These are phyloP conservation scores for Gleditsia sinensis DNA, from an alignment of 306 rosid genomes.

Conservation along the genomic window DNA sequence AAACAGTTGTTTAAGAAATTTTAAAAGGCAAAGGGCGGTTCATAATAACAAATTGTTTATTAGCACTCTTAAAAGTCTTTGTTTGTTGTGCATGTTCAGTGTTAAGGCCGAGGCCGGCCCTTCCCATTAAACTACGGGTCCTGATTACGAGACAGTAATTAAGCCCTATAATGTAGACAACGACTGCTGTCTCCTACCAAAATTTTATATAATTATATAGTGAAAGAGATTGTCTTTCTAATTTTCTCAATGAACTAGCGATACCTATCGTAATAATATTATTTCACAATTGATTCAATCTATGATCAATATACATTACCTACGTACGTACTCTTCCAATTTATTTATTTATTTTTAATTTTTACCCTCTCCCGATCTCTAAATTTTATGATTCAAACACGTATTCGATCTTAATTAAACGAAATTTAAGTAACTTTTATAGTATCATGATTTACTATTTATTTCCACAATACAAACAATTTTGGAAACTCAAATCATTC, in stretches of 20 bases:
- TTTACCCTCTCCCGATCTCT: too few relatives aligned
- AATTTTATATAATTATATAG: not conserved
- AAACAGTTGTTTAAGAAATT: not conserved
- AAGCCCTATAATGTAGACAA: conserved; percentile 20
- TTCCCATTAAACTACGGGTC: conserved; percentile 20
- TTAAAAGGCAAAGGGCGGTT: not conserved
- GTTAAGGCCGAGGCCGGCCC: not conserved
- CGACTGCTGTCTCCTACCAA: not conserved
- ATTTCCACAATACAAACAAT: not conserved
- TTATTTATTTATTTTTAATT: too few relatives aligned
- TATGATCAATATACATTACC: too few relatives aligned
- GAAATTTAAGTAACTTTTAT: too few relatives aligned
- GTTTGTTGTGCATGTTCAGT: not conserved
- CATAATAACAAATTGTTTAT: too few relatives aligned
- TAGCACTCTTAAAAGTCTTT: too few relatives aligned
- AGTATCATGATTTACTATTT: too few relatives aligned
- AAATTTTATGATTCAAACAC: too few relatives aligned
- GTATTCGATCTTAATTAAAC: too few relatives aligned
- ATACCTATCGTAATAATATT: not conserved
- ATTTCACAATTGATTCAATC: not conserved
- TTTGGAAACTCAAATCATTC: too few relatives aligned
- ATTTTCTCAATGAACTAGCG: not conserved
- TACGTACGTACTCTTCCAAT: too few relatives aligned
- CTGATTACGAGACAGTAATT: conserved; percentile 10
- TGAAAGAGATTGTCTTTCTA: not conserved